Base-by-base conservation (phyloP, 345 rosid genomes). In the Psidium guajava region DNA sequence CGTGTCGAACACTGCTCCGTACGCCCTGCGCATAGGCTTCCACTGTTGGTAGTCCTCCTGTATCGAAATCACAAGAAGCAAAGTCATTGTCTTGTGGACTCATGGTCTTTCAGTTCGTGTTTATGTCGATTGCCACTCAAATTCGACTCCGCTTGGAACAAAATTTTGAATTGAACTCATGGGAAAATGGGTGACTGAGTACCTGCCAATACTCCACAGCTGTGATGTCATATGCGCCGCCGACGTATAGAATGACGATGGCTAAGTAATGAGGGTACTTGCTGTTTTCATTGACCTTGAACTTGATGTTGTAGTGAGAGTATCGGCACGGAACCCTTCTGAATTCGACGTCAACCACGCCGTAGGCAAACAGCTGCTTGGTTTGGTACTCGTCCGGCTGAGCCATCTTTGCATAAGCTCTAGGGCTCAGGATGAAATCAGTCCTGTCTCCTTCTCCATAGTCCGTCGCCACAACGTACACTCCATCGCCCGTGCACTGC, bases 281-380 rank as follows among this genome's bases (percentile, higher is more conserved):
- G 94, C 98, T 97, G 51, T 88, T 86, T 86, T 95, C 98, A 69
- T 93, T 94, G 86, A 97, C 89, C 90, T 93, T 97, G 84, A 87
- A 74, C 91, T 89, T 69, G 57, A 94, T 84, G 64, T 94, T 92
- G 87, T 89, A 86, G 8, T 92, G 90, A 8, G 85, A 13, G 87
- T 90, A 95, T 16, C 32, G 84, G 90, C 98, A 97, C 21, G 98
- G 90, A 74, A 94, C 81, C 86, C 98, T 90, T 73, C 90, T 89
- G 91, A 90, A 97, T 87, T 97, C 96, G 0, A 97, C 86, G 7
- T 92, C 93, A 6, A 95, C 98, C n/a, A 95, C 98, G 7, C 99
- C 99, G 5, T 90, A 91, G 28, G 92, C 89, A 27, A 87, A 92
- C 80, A 97, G 90, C 85, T 93, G 89, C 1, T 14, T 57, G 4